Evolutionary conservation across 495 filamentous ascomycete species (phyloP), one percentile per base, ranked within the genome.

Genomic region (Penicillium crystallinum): DNA sequence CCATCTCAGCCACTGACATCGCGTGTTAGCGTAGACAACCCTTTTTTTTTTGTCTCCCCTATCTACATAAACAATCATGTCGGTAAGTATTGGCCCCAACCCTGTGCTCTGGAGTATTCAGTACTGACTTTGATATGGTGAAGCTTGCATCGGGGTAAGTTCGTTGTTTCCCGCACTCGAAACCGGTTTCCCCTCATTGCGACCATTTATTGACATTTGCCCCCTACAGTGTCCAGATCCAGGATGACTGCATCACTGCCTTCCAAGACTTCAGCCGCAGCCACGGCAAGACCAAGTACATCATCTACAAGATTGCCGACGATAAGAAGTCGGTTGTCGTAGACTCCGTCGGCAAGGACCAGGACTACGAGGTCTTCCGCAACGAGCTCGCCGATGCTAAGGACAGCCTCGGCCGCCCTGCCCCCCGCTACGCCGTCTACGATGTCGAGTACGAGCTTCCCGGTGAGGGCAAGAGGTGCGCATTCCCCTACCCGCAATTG

Each of bases 291-390:
- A 76, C 83, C 78, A 96, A 95, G 77, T 98, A 83, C 77, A 86
- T 98, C 77, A 88, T 98, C 83, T 97, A 84, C 87, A 96, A 96
- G 81, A 85, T 98, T 65, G 81, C 87, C 57, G 90, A 95, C 73
- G 83, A 96, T 81, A 88, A 88, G 84, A 93, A 88, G 73, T 70
- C 86, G 62, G 91, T 97, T 66, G 87, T 87, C 38, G 81, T 97
- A 61, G 84, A 86, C 33, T 88, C 95, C 58, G 78, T 82, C 54
- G 83, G 84, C 49, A 75, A 77, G 40, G 75, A 79, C 22, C 69
- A 78, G 58, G 77, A 84, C 62, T 91, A 87, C 75, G 86, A 91
- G 36, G 72, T 66, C 52, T 95, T 96, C 81, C 87, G 88, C 58
- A 72, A 83, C 64, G 88, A 87, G 80, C 84, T 96, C 50, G 67